Percentiles rank a stretch among this genome's conserved stretches.
These are phyloP conservation scores for Hyphodiscus sp. DNA, from an alignment of 2,329 filamentous ascomycete genomes.

Conservation along the genomic window DNA sequence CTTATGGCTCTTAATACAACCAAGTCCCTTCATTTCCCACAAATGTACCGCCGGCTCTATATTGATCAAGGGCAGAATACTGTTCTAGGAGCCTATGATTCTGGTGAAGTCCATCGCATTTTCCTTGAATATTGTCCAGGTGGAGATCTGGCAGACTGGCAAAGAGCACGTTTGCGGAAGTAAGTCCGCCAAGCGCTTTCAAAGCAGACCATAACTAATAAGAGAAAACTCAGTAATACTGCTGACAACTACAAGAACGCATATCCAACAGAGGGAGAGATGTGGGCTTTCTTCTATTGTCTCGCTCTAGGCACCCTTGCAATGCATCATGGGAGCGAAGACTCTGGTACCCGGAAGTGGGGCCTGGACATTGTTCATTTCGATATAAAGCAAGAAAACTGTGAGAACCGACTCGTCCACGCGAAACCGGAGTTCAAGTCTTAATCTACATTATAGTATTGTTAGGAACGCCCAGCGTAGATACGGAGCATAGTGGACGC, in stretches of 20 bases:
- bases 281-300: constrained; percentile 8
- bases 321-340: constrained; percentile 1
- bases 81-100: background rate
- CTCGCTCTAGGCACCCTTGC: constrained; percentile 2
- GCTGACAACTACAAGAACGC: background rate
- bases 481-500: constrained; percentile 3
- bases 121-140: constrained; percentile 8
- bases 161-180: background rate
- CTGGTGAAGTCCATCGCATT: constrained; percentile 6
- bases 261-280: background rate
- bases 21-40: constrained; percentile 2
- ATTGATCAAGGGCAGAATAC: background rate
- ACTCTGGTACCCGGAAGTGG: background rate
- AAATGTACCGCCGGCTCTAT: constrained; percentile 4
- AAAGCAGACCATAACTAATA: background rate
- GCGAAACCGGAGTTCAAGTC: background rate
- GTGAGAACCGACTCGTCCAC: background rate
- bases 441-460: constrained; percentile 1
- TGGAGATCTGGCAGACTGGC: constrained; percentile 2
- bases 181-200: background rate
- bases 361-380: constrained; percentile 9
- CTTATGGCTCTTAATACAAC: background rate
- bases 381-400: constrained; percentile 8
- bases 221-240: no score
- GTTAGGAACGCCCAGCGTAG: background rate